These are phyloP conservation scores for Suillus occidentalis DNA, from an alignment of 768 basidiomycete genomes.

Conservation along the genomic window DNA sequence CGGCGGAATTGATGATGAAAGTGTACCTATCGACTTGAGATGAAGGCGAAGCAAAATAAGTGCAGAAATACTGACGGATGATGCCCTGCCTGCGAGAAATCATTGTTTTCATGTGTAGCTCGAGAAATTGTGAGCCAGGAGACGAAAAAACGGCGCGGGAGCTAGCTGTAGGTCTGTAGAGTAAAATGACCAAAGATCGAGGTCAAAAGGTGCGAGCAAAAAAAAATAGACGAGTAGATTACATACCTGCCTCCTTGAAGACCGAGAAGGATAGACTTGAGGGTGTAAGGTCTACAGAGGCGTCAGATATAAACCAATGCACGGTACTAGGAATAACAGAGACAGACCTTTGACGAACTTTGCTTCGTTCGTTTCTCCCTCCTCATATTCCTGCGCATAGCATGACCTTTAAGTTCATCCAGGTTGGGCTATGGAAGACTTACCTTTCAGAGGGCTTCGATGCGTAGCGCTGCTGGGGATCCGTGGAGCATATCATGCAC, in stretches of 20 bases:
- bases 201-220: too few relatives aligned
- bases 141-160: too few relatives aligned
- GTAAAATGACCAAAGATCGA: too few relatives aligned
- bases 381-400: slow-evolving; percentile 78
- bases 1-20: slow-evolving; percentile 6
- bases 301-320: not conserved
- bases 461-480: slow-evolving; percentile 64
- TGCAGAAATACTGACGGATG: not conserved
- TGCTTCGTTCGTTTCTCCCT: slow-evolving; percentile 68
- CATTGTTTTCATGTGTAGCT: too few relatives aligned
- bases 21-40: slow-evolving; percentile 9
- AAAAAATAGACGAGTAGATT: too few relatives aligned
- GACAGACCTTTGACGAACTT: slow-evolving; percentile 80
- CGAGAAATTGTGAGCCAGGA: too few relatives aligned
- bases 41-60: not conserved
- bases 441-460: slow-evolving; percentile 72
- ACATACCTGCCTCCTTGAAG: too few relatives aligned
- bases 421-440: slow-evolving; percentile 11
- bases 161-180: too few relatives aligned
- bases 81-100: too few relatives aligned
- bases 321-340: not conserved
- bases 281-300: slow-evolving; percentile 50
- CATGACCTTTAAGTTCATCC: not conserved
- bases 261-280: too few relatives aligned
- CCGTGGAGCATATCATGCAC: slow-evolving; percentile 85